Conservation (phyloP, 345 rosid species). For the Mercurialis annua region DNA sequence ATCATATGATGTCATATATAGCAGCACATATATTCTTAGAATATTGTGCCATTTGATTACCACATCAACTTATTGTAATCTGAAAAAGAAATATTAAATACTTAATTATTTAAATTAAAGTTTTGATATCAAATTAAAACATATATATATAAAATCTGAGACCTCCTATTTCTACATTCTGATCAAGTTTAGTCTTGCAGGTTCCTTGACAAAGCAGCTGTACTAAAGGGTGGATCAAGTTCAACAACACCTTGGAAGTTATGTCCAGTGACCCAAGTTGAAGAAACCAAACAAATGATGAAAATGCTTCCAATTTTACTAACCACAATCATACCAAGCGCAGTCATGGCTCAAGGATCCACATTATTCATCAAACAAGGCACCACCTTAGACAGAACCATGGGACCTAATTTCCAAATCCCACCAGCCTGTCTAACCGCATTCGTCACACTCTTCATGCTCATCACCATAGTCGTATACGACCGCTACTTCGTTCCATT, state of each 20-base stretch:
- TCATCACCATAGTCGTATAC: slow-evolving; percentile 48
- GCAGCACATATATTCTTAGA: too few relatives aligned
- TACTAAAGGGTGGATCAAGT: slow-evolving; percentile 28
- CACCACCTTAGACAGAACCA: slow-evolving; percentile 41
- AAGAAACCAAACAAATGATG: slow-evolving; percentile 66
- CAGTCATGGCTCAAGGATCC: slow-evolving; percentile 39
- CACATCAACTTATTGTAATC: too few relatives aligned
- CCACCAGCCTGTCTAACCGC: slow-evolving; percentile 72
- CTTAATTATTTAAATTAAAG: too few relatives aligned
- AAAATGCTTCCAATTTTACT: slow-evolving; percentile 54
- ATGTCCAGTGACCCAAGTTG: slow-evolving; percentile 61
- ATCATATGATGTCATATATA: too few relatives aligned
- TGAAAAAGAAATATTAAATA: too few relatives aligned
- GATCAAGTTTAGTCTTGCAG: slow-evolving; percentile 24
- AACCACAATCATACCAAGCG: slow-evolving; percentile 51
- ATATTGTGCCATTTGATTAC: too few relatives aligned
- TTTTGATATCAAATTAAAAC: too few relatives aligned
- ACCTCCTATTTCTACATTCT: too few relatives aligned
- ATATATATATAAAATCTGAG: too few relatives aligned
- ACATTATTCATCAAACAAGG: slow-evolving; percentile 79
- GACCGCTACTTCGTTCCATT: slow-evolving; percentile 50
- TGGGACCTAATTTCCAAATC: slow-evolving; percentile 57
- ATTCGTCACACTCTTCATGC: slow-evolving; percentile 66
- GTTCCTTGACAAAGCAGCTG: slow-evolving; percentile 60
- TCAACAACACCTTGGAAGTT: slow-evolving; percentile 45